A percentile compares a stretch with the other conserved stretches of the same genome.
phyloP scores from a whole-genome alignment of 1,284 basidiomycete species.

The Veloporphyrellus conicus region DNA sequence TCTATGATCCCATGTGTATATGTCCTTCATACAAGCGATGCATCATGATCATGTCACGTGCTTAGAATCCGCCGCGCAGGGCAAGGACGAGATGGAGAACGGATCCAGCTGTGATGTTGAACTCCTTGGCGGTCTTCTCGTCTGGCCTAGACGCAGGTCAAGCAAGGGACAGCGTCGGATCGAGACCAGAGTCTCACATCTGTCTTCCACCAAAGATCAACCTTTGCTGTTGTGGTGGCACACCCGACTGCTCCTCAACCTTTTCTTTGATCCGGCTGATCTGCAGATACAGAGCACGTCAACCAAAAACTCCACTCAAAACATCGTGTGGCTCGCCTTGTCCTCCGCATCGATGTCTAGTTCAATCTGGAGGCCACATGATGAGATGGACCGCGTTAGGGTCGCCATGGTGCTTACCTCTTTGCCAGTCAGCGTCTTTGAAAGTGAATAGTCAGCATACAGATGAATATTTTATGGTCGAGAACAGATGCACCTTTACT shows the following conservation, averaged over 20 bases:
- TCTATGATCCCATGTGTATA: constrained; percentile 28
- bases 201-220: constrained; percentile 94
- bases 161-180: constrained; percentile 2
- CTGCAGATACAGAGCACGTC: constrained; percentile 40
- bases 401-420: constrained; percentile 55
- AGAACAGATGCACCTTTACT: constrained; percentile 18
- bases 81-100: constrained; percentile 92
- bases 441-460: neutral
- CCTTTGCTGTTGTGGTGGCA: constrained; percentile 95
- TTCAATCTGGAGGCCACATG: constrained; percentile 65
- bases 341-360: constrained; percentile 92
- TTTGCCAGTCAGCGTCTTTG: constrained; percentile 86
- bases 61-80: constrained; percentile 69
- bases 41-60: constrained; percentile 3
- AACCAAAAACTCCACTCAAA: neutral
- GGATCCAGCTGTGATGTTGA: constrained; percentile 77
- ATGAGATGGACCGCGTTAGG: constrained; percentile 5
- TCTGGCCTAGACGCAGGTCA: constrained; percentile 54
- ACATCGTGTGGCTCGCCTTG: constrained; percentile 52
- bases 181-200: constrained; percentile 61
- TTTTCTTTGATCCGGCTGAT: constrained; percentile 96
- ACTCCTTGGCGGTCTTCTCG: constrained; percentile 83
- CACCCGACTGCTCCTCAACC: constrained; percentile 98
- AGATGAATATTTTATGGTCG: neutral
- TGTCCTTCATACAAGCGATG: constrained; percentile 12